Conservation (phyloP, 257 asterid species). For the Avicennia marina region DNA sequence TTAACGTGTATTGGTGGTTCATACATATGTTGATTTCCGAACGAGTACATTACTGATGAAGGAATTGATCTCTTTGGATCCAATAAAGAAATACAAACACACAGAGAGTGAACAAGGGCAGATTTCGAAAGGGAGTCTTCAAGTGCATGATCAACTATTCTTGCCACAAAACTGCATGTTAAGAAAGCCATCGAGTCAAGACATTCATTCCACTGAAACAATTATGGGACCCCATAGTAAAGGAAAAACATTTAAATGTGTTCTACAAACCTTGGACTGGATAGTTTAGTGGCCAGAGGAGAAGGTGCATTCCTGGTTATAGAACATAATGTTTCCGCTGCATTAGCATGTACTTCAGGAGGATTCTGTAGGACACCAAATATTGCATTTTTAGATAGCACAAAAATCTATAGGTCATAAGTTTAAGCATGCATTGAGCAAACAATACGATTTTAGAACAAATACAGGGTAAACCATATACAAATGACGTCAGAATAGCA, state of each 20-base stretch:
- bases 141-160: constrained; percentile 88
- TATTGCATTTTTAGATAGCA: constrained; percentile 16
- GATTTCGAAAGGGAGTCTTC: constrained; percentile 79
- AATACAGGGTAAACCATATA: constrained; percentile 13
- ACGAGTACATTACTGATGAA: constrained; percentile 61
- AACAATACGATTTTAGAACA: constrained; percentile 16
- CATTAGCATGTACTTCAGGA: constrained; percentile 96
- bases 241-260: constrained; percentile 9
- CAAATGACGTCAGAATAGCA: constrained; percentile 15
- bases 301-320: constrained; percentile 88
- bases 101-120: constrained; percentile 75
- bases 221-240: not conserved
- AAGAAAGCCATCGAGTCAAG: constrained; percentile 24
- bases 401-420: not conserved
- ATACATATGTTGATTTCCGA: constrained; percentile 70
- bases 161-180: constrained; percentile 69
- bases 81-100: constrained; percentile 86
- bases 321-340: constrained; percentile 92
- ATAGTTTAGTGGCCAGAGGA: constrained; percentile 81
- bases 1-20: constrained; percentile 69
- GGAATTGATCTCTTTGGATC: constrained; percentile 89
- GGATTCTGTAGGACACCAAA: constrained; percentile 51
- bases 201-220: not conserved
- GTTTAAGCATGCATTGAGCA: not conserved
- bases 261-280: constrained; percentile 71